phyloP scores from a whole-genome alignment of 352 stramenopile genomes.

The Pythium oligandrum region DNA sequence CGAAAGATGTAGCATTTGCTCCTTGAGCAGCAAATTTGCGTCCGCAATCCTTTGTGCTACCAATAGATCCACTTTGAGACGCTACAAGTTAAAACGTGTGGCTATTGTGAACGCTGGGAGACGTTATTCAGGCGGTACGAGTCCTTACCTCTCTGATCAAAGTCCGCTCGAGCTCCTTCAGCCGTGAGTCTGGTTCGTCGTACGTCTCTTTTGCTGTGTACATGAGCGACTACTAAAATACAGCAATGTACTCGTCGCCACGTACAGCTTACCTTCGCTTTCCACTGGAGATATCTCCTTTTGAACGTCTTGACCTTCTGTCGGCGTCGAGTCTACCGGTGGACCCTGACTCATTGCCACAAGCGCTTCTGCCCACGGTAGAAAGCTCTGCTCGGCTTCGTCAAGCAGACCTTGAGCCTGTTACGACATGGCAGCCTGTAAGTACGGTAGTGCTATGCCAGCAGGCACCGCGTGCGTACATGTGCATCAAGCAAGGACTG shows the following conservation, averaged over 20 bases:
- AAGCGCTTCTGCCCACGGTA: slow-evolving; percentile 62
- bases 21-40: slow-evolving; percentile 50
- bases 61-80: slow-evolving; percentile 72
- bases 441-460: no score
- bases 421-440: no score
- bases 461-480: slow-evolving; percentile 13
- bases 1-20: slow-evolving; percentile 61
- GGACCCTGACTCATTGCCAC: slow-evolving; percentile 36
- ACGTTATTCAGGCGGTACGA: neutral
- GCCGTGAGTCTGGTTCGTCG: slow-evolving; percentile 5
- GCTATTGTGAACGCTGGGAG: neutral
- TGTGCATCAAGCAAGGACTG: slow-evolving; percentile 60
- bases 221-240: no score
- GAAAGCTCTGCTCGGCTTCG: slow-evolving; percentile 41
- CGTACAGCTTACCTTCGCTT: no score
- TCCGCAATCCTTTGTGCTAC: slow-evolving; percentile 67
- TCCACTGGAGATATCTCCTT: no score
- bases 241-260: no score
- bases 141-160: slow-evolving; percentile 53
- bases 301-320: no score
- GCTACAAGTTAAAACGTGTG: slow-evolving; percentile 17
- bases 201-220: neutral
- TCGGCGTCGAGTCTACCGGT: no score
- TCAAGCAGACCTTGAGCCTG: slow-evolving; percentile 46
- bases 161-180: slow-evolving; percentile 50